Evolutionary conservation across 1,139 yeast genomes (phyloP).

Genomic region (Lodderomyces elongisporus): DNA sequence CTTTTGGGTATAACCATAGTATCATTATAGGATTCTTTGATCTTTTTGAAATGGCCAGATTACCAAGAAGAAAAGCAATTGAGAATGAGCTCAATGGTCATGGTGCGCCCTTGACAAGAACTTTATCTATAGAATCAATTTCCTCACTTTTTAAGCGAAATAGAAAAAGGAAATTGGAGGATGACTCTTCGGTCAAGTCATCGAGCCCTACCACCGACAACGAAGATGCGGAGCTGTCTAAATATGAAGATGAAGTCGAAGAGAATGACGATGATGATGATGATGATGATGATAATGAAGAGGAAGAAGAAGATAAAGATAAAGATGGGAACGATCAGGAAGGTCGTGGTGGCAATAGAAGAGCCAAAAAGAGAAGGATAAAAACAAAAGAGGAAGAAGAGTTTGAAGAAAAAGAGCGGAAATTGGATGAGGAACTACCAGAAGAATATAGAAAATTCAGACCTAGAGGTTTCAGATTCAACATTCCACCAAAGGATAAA

Average conservation of each 20-base stretch:
- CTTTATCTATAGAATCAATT: slow-evolving; percentile 41
- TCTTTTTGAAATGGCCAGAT: slow-evolving; percentile 10
- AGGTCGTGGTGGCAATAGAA: not conserved
- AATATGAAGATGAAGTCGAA: slow-evolving; percentile 17
- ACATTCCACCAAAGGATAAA: slow-evolving; percentile 78
- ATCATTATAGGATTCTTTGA: too few species aligned
- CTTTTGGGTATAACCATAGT: too few species aligned
- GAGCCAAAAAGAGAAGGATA: slow-evolving; percentile 21
- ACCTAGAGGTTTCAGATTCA: slow-evolving; percentile 67
- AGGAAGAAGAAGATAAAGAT: not conserved
- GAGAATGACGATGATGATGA: slow-evolving; percentile 11
- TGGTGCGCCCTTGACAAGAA: slow-evolving; percentile 21
- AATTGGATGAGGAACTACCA: slow-evolving; percentile 57
- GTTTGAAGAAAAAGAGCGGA: slow-evolving; percentile 47
- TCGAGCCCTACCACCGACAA: too few species aligned
- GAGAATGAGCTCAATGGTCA: slow-evolving; percentile 7
- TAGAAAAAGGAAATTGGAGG: slow-evolving; percentile 15
- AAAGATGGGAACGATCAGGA: not conserved
- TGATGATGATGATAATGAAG: not conserved
- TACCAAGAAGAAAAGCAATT: slow-evolving; percentile 8
- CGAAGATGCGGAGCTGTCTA: slow-evolving; percentile 6
- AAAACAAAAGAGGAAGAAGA: slow-evolving; percentile 30
- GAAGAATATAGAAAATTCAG: slow-evolving; percentile 62
- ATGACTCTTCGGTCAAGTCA: slow-evolving; percentile 3
- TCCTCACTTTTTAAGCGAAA: slow-evolving; percentile 38